Evolutionary conservation across 345 rosid genomes (phyloP), one percentile per base, ranked within the genome.

Genomic region (Cardiospermum halicacabum): DNA sequence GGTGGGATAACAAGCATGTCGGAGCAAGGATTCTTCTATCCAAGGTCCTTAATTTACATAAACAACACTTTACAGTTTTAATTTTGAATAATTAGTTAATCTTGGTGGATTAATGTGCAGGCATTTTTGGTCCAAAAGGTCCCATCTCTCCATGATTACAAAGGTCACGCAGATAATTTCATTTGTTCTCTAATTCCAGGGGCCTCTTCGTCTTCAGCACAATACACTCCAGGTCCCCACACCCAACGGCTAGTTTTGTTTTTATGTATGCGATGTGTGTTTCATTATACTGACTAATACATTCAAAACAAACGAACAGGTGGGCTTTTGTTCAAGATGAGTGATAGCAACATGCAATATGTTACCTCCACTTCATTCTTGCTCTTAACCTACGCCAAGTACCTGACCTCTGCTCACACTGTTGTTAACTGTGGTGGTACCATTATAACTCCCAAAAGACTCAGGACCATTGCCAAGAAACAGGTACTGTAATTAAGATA

Each of bases 1-100:
- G 99, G 36, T 95, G 99, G 99, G 99, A 95, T 76, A 91, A 95
- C 77, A 95, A 95, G 68, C 89, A 88, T 58, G 86, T 83, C 53
- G 99, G 97, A 31, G 92, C 97, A 1, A 85, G 95, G 64, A 80
- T 95, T 74, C 93, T 95, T 59, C 96, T 91, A 37, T 81, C 99
- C 39, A 87, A 95, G 92, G 99, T 89, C 54, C 56, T n/a, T n/a
- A n/a, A n/a, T n/a, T n/a, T n/a, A n/a, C n/a, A n/a, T n/a, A n/a
- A n/a, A n/a, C n/a, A n/a, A n/a, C n/a, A n/a, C n/a, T n/a, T n/a
- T n/a, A n/a, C n/a, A n/a, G n/a, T n/a, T n/a, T n/a, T n/a, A n/a
- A n/a, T n/a, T n/a, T n/a, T n/a, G n/a, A n/a, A n/a, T n/a, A n/a
- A n/a, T n/a, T n/a, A n/a, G n/a, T 53, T 64, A 22, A 42, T 55